Conservation (phyloP, 2,329 filamentous ascomycete genomes). For the Cytospora piceicola region DNA sequence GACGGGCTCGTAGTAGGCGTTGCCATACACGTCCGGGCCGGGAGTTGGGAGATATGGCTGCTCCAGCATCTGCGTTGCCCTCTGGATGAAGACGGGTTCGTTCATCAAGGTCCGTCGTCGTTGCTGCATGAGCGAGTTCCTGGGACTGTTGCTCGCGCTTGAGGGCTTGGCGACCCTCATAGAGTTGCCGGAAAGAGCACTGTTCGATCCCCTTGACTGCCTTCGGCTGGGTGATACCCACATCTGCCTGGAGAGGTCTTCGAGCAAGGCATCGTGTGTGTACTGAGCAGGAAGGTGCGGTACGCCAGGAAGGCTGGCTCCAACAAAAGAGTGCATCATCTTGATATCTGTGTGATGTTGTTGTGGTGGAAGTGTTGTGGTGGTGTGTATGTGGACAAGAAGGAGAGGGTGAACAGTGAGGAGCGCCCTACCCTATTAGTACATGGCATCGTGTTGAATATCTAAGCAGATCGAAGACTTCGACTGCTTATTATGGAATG, state of each 20-base stretch:
- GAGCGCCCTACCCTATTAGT: constrained; percentile 27
- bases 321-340: constrained; percentile 42
- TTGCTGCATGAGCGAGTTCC: constrained; percentile 52
- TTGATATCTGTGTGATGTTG: constrained; percentile 16
- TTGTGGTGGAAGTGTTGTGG: constrained; percentile 7
- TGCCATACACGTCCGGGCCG: constrained; percentile 39
- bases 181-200: constrained; percentile 52
- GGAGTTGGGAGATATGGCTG: constrained; percentile 46
- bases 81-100: constrained; percentile 50
- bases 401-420: constrained; percentile 4
- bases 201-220: constrained; percentile 53
- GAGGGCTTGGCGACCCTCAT: constrained; percentile 68
- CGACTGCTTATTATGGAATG: constrained; percentile 32
- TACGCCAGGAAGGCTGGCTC: constrained; percentile 39
- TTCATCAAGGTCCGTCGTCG: constrained; percentile 62
- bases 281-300: constrained; percentile 38
- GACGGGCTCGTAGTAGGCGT: constrained; percentile 39
- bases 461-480: constrained; percentile 28
- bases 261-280: constrained; percentile 49
- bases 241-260: constrained; percentile 58
- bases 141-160: constrained; percentile 72
- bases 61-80: constrained; percentile 53
- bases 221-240: constrained; percentile 52
- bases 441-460: constrained; percentile 28
- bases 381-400: constrained; percentile 12